A percentile compares a stretch with the other conserved stretches of the same genome.
Conservation (phyloP, 768 basidiomycete genomes). For the Suillus paluster region DNA sequence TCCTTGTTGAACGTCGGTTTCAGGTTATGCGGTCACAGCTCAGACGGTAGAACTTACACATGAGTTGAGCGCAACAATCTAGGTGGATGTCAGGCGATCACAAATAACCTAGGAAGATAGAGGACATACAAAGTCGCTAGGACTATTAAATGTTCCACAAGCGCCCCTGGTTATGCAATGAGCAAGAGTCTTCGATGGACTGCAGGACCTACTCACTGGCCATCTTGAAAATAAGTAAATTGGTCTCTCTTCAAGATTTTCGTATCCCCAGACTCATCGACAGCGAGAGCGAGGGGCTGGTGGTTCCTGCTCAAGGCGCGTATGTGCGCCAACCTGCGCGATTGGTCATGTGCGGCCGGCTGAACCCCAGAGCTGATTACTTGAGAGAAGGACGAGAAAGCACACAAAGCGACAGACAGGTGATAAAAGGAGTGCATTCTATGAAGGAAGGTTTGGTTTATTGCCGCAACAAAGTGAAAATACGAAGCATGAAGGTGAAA, state of each 20-base stretch:
- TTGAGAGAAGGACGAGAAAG: slow-evolving; percentile 19
- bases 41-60: slow-evolving; percentile 32
- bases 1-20: slow-evolving; percentile 33
- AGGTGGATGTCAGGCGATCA: slow-evolving; percentile 3
- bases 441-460: slow-evolving; percentile 17
- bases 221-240: slow-evolving; percentile 34
- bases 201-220: slow-evolving; percentile 21
- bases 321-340: slow-evolving; percentile 14
- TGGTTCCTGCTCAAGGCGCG: slow-evolving; percentile 4
- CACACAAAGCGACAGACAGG: slow-evolving; percentile 26
- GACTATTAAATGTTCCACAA: slow-evolving; percentile 33
- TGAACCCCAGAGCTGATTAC: slow-evolving; percentile 5
- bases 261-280: slow-evolving; percentile 20
- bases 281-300: slow-evolving; percentile 1
- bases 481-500: slow-evolving; percentile 12
- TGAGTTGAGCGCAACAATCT: slow-evolving; percentile 51
- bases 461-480: neutral
- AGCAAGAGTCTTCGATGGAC: neutral
- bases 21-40: neutral
- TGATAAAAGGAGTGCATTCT: slow-evolving; percentile 33
- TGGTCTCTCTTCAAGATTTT: slow-evolving; percentile 8
- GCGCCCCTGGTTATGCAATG: slow-evolving; percentile 41
- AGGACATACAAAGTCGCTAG: slow-evolving; percentile 29
- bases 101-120: neutral
- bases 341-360: slow-evolving; percentile 15